phyloP scores from a whole-genome alignment of 805 yeast species.

The Maudiozyma pseudohumilis region DNA sequence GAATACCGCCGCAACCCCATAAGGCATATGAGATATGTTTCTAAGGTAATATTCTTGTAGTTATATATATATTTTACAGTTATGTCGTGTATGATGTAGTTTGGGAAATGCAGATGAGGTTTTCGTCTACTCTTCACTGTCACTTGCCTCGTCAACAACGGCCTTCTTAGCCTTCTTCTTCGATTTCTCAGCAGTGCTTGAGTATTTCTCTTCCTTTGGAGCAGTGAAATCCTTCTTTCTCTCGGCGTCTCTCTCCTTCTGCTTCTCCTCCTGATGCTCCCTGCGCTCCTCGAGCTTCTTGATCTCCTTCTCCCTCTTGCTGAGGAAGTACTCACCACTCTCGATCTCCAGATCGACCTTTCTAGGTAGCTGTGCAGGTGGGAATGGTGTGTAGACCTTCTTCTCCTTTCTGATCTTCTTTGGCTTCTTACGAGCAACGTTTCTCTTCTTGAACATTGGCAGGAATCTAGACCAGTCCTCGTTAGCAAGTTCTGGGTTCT shows the following conservation, averaged over 20 bases:
- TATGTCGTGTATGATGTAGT: too few relatives aligned
- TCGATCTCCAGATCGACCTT: constrained; percentile 95
- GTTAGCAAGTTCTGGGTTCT: constrained; percentile 87
- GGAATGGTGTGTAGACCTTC: constrained; percentile 95
- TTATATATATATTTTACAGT: too few relatives aligned
- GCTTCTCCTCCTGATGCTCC: constrained; percentile 64
- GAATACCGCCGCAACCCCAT: too few relatives aligned
- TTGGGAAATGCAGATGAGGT: too few relatives aligned
- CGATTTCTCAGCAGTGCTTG: constrained; percentile 3
- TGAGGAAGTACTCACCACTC: constrained; percentile 95
- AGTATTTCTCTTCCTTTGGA: constrained; percentile 62
- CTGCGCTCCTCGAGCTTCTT: constrained; percentile 67
- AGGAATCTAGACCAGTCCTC: constrained; percentile 96
- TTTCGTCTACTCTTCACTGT: not conserved
- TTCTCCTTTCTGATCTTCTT: constrained; percentile 48
- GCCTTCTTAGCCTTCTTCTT: constrained; percentile 4
- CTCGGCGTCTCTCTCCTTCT: constrained; percentile 55
- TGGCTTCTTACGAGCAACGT: constrained; percentile 88
- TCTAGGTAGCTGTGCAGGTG: constrained; percentile 94
- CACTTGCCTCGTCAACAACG: not conserved
- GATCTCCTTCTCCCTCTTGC: constrained; percentile 69
- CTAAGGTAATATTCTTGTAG: too few relatives aligned
- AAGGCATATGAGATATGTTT: too few relatives aligned
- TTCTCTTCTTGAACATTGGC: constrained; percentile 93
- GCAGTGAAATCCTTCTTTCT: constrained; percentile 74